These are phyloP conservation scores for Scenedesmus sp. DNA, from an alignment of 163 green algal species.

Conservation along the genomic window DNA sequence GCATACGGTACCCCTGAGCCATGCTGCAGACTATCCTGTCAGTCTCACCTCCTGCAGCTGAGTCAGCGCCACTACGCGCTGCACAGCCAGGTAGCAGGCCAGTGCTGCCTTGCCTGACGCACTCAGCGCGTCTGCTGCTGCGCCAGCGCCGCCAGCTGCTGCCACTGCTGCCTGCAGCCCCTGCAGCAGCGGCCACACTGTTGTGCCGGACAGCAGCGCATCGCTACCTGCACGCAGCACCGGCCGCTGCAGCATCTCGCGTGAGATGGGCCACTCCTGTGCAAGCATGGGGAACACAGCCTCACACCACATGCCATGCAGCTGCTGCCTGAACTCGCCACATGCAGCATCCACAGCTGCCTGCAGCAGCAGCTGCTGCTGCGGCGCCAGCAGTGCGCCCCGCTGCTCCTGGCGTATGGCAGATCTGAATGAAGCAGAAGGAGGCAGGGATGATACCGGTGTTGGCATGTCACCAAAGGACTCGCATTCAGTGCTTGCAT, in stretches of 20 bases:
- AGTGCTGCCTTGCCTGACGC: slow-evolving; percentile 65
- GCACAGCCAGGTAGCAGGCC: slow-evolving; percentile 67
- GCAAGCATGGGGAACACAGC: slow-evolving; percentile 73
- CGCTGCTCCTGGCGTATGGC: not conserved
- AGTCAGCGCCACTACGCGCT: slow-evolving; percentile 73
- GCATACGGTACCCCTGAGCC: not conserved
- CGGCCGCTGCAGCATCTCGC: slow-evolving; percentile 52
- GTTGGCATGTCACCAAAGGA: too few relatives aligned
- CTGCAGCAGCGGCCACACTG: slow-evolving; percentile 54
- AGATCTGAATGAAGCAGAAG: not conserved
- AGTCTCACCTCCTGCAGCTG: slow-evolving; percentile 70
- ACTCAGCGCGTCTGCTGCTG: slow-evolving; percentile 53
- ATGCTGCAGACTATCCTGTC: not conserved
- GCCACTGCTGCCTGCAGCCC: slow-evolving; percentile 32
- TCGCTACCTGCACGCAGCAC: slow-evolving; percentile 61
- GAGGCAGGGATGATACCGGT: not conserved
- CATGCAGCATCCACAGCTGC: slow-evolving; percentile 13
- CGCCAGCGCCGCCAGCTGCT: slow-evolving; percentile 7
- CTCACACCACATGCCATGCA: slow-evolving; percentile 67
- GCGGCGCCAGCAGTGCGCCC: not conserved
- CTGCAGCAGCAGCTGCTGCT: slow-evolving; percentile 25
- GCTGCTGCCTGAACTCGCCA: slow-evolving; percentile 24
- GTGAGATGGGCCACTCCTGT: slow-evolving; percentile 65
- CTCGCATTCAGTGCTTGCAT: not conserved
- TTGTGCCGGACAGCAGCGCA: slow-evolving; percentile 58